Percentiles rank a stretch among this genome's conserved stretches.
These are phyloP conservation scores for Carpinus viminea DNA, from an alignment of 306 rosid genomes.

Conservation along the genomic window DNA sequence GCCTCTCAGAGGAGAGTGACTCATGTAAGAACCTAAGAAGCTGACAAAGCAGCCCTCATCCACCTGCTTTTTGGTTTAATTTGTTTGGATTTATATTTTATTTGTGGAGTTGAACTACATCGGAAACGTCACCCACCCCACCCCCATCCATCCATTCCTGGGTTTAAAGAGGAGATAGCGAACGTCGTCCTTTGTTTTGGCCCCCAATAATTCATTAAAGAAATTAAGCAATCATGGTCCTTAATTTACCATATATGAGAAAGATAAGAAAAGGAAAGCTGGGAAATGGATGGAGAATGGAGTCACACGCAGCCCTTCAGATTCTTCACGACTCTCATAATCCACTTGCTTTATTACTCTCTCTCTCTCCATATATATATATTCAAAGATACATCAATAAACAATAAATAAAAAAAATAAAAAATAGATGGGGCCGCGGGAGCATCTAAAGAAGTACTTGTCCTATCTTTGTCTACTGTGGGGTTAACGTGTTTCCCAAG, in stretches of 20 bases:
- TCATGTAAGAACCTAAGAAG: background rate
- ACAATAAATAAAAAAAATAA: no score
- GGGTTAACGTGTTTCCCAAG: constrained; percentile 36
- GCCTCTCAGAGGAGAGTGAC: background rate
- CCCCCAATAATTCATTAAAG: constrained; percentile 2
- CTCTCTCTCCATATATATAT: no score
- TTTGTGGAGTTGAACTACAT: background rate
- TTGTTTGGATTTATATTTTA: background rate
- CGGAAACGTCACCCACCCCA: background rate
- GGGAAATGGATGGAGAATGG: background rate
- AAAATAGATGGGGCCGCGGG: background rate
- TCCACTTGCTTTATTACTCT: constrained; percentile 6
- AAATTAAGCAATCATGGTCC: background rate
- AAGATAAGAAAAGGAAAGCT: background rate
- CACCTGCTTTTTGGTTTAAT: background rate
- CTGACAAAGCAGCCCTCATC: background rate
- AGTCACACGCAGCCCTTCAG: constrained; percentile 18
- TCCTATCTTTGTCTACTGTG: background rate
- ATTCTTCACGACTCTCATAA: constrained; percentile 28
- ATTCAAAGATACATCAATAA: background rate
- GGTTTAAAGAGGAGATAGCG: background rate
- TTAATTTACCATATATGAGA: no score
- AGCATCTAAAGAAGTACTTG: constrained; percentile 3
- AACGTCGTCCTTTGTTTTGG: background rate
- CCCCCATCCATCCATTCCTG: no score